Conservation (phyloP, 306 rosid species). For the Lotus japonicus region DNA sequence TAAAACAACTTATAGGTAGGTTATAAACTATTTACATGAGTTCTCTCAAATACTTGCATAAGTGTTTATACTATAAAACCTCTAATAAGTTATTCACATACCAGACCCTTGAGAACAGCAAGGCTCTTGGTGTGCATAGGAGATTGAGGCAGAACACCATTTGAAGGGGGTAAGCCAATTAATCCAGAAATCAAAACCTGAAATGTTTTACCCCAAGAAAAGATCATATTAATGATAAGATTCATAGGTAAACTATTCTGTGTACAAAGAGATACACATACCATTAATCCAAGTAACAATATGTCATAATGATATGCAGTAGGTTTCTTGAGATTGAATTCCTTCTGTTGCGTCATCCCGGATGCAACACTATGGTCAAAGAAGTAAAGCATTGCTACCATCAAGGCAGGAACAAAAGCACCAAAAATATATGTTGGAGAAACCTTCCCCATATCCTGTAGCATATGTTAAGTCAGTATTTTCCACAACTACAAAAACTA, state of each 20-base stretch:
- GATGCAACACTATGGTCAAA: slow-evolving; percentile 89
- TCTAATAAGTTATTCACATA: too few relatives aligned
- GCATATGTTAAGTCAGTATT: slow-evolving; percentile 42
- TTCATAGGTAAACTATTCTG: not conserved
- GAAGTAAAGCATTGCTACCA: slow-evolving; percentile 86
- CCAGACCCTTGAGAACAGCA: slow-evolving; percentile 68
- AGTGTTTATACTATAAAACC: too few relatives aligned
- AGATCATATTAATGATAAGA: not conserved
- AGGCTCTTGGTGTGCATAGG: slow-evolving; percentile 96
- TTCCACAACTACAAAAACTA: not conserved
- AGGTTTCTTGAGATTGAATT: slow-evolving; percentile 82
- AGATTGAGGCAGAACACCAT: slow-evolving; percentile 90
- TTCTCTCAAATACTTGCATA: too few relatives aligned
- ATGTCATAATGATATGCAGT: slow-evolving; percentile 80
- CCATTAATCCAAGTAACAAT: slow-evolving; percentile 56
- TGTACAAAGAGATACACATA: slow-evolving; percentile 13
- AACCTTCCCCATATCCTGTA: slow-evolving; percentile 79
- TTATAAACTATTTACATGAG: too few relatives aligned
- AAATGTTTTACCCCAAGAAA: not conserved
- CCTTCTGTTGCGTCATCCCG: slow-evolving; percentile 83
- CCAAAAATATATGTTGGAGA: slow-evolving; percentile 55
- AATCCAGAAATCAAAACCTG: slow-evolving; percentile 82
- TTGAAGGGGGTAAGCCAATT: slow-evolving; percentile 86
- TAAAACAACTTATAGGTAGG: too few relatives aligned
- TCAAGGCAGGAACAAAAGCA: slow-evolving; percentile 70